Percentiles rank a stretch among this genome's conserved stretches.
phyloP scores from a whole-genome alignment of 2,329 filamentous ascomycete genomes.

The Pseudocercospora macadamiae region DNA sequence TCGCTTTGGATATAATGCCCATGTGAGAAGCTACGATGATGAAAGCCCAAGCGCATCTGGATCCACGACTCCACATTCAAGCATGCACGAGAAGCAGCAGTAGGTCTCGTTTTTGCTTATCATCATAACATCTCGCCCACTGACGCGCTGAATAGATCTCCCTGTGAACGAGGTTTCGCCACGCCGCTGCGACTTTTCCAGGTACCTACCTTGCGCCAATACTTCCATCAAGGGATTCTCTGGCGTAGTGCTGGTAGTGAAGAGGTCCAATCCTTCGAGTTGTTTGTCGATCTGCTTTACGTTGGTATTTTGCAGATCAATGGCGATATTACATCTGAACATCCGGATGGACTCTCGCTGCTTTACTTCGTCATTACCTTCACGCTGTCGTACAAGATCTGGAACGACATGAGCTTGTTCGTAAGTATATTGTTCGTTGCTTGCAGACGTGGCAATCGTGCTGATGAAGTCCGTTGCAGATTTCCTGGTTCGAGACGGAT shows the following conservation, averaged over 20 bases:
- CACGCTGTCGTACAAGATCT: slow-evolving; percentile 66
- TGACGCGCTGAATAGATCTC: no score
- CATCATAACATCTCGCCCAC: no score
- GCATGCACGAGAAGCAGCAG: slow-evolving; percentile 7
- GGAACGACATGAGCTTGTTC: slow-evolving; percentile 59
- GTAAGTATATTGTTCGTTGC: no score
- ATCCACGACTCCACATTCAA: slow-evolving; percentile 25
- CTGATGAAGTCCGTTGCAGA: no score
- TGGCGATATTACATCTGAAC: slow-evolving; percentile 62
- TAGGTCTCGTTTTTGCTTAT: neutral
- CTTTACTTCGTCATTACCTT: slow-evolving; percentile 63
- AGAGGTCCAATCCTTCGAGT: slow-evolving; percentile 66
- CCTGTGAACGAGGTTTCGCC: slow-evolving; percentile 23
- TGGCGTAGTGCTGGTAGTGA: slow-evolving; percentile 63
- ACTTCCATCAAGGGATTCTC: slow-evolving; percentile 66
- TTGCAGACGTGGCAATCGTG: no score
- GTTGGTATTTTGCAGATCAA: slow-evolving; percentile 67
- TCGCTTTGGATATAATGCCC: slow-evolving; percentile 65
- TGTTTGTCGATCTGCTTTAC: slow-evolving; percentile 67
- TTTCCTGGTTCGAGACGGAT: slow-evolving; percentile 64
- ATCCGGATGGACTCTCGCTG: slow-evolving; percentile 58
- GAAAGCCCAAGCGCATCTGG: slow-evolving; percentile 26
- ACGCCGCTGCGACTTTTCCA: slow-evolving; percentile 60
- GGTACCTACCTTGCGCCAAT: slow-evolving; percentile 64
- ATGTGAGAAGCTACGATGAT: slow-evolving; percentile 48